Evolutionary conservation across 371 early-diverging fungal genomes (phyloP).

Genomic region (Blyttiomyces sp.): DNA sequence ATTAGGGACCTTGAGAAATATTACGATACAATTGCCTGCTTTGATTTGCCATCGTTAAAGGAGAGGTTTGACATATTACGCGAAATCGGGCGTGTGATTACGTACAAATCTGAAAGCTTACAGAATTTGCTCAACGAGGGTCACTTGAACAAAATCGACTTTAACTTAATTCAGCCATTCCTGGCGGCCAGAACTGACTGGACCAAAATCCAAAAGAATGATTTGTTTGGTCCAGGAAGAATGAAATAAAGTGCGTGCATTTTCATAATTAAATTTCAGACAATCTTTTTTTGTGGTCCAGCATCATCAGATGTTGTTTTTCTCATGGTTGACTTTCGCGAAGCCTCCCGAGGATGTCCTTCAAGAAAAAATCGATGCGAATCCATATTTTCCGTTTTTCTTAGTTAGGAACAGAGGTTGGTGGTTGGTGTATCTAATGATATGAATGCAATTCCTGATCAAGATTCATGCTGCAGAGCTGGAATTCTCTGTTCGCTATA

Average conservation of each 20-base stretch:
- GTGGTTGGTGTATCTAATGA: neutral
- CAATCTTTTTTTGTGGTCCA: no score
- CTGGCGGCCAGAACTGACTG: conserved; percentile 85
- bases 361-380: conserved; percentile 14
- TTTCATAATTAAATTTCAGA: no score
- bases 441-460: neutral
- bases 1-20: conserved; percentile 88
- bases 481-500: conserved; percentile 27
- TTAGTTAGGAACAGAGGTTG: conserved; percentile 17
- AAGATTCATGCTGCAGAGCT: conserved; percentile 4
- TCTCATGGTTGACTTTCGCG: no score
- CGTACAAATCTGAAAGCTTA: conserved; percentile 86
- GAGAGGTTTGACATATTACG: conserved; percentile 89
- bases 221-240: conserved; percentile 12
- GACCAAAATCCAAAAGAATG: conserved; percentile 32
- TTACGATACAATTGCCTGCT: conserved; percentile 75
- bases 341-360: conserved; percentile 17
- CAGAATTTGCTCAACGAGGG: conserved; percentile 80
- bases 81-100: conserved; percentile 85
- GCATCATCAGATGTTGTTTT: no score
- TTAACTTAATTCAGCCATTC: conserved; percentile 74
- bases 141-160: conserved; percentile 76
- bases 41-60: conserved; percentile 69
- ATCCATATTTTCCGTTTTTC: conserved; percentile 27
- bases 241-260: neutral